These are phyloP conservation scores for Jacaranda mimosifolia DNA, from an alignment of 257 asterid species.

Conservation along the genomic window DNA sequence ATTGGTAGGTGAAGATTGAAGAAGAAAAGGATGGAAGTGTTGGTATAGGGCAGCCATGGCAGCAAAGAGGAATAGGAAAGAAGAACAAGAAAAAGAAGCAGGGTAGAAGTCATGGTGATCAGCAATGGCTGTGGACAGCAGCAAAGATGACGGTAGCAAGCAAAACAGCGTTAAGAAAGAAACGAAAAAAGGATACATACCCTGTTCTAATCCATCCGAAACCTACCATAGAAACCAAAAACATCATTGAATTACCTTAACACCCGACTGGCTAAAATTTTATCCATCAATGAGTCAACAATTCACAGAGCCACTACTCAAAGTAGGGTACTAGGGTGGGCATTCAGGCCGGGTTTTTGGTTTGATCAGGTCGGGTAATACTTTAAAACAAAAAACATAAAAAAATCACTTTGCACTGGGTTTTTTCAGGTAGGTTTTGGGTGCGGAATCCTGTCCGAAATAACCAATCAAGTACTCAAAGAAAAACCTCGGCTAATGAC, in stretches of 20 bases:
- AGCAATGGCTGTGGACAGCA: slow-evolving; percentile 1
- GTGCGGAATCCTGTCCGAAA: too few species aligned
- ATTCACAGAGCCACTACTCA: not conserved
- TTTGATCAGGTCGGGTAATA: too few species aligned
- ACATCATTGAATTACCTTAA: not conserved
- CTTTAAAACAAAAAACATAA: too few species aligned
- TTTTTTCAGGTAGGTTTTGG: too few species aligned
- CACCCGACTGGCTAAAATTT: not conserved
- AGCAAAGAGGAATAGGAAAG: too few species aligned
- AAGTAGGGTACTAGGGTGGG: not conserved
- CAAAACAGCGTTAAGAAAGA: too few species aligned
- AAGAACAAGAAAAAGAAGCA: too few species aligned
- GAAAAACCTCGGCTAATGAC: too few species aligned
- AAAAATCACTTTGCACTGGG: too few species aligned
- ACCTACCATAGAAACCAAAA: not conserved
- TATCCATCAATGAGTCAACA: not conserved
- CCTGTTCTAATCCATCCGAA: slow-evolving; percentile 1
- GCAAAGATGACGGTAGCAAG: not conserved
- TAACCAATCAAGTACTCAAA: too few species aligned
- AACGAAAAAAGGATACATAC: too few species aligned
- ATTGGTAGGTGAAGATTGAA: slow-evolving; percentile 3
- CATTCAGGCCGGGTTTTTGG: too few species aligned
- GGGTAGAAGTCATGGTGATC: not conserved
- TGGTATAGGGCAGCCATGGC: not conserved
- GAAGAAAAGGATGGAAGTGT: not conserved